Base-by-base conservation (phyloP, 805 yeast species). In the Saccharomycopsis fodiens region DNA sequence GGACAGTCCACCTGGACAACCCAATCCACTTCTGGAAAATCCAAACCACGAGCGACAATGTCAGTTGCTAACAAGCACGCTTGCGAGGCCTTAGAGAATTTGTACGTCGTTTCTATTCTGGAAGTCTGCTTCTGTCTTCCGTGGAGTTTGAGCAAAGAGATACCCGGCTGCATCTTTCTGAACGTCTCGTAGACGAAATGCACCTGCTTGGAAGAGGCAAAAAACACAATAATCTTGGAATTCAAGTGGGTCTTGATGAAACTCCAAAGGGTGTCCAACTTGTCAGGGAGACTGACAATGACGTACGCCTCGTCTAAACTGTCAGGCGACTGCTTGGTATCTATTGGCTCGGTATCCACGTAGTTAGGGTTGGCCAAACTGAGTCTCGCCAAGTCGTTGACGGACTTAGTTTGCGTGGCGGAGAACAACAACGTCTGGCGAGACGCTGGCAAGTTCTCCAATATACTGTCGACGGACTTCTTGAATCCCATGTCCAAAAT, bases 21-120 rank as follows among this genome's bases (percentile, higher is more conserved):
- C 96, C 96, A 87, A 58, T 88, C 94, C 41, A 87, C 85, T 4
- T 89, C 85, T 0, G 96, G 96, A 63, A 88, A 86, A 61, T 87
- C 96, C 35, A 87, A 74, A 15, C 96, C 96, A 60, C 96, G 70
- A 1, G 96, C 95, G 10, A 86, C 95, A 38, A 87, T 82, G 64
- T 87, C 96, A 0, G 96, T 87, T 0, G 95, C 93, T 58, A 87
- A 79, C 40, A 87, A 65, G 65, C 95, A 86, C 13, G 85, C 85
- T 44, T 83, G 76, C 54, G 82, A 84, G 2, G 94, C 80, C 47
- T 80, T 76, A 7, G 87, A 74, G 61, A 86, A 87, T 61, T 84
- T 84, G 45, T 72, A 70, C 1, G 91, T 77, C 5, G 93, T 82
- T 56, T 88, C 97, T 47, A 85, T 70, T 55, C 96, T 72, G 1